Conservation (phyloP, 352 stramenopile genomes). For the Globisporangium polare region DNA sequence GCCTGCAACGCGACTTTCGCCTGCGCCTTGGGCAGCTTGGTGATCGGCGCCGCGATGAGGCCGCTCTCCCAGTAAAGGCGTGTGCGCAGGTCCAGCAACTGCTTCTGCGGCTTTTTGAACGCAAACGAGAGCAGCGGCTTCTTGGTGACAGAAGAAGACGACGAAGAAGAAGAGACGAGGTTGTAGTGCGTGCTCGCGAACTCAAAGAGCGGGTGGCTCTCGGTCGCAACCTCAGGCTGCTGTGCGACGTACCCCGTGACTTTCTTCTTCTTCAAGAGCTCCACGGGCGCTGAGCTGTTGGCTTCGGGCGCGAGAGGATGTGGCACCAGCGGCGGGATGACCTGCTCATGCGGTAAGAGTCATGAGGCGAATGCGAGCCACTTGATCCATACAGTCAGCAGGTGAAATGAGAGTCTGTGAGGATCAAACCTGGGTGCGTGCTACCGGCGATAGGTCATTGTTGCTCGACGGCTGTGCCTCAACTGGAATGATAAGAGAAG, state of each 20-base stretch:
- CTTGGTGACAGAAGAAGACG: constrained; percentile 6
- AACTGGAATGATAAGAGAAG: background rate
- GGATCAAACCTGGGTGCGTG: background rate
- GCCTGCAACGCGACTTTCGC: constrained; percentile 49
- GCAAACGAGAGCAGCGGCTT: constrained; percentile 19
- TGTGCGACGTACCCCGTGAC: background rate
- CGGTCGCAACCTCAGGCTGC: background rate
- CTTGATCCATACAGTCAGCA: background rate
- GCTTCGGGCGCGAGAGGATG: background rate
- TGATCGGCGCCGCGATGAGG: constrained; percentile 47
- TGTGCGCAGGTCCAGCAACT: constrained; percentile 41
- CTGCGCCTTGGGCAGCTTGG: constrained; percentile 41
- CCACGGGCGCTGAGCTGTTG: background rate
- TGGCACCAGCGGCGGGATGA: background rate
- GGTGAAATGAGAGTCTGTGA: background rate
- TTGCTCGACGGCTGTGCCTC: background rate
- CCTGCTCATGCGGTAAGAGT: background rate
- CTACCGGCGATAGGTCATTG: background rate
- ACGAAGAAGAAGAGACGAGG: constrained; percentile 15
- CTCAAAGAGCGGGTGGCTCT: constrained; percentile 36
- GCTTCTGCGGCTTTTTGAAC: constrained; percentile 9
- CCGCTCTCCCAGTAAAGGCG: constrained; percentile 61
- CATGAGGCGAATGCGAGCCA: background rate
- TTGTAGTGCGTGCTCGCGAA: constrained; percentile 39
- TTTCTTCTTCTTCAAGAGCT: constrained; percentile 11